Evolutionary conservation across 2,329 filamentous ascomycete genomes (phyloP).

Genomic region (Botrytis squamosa): DNA sequence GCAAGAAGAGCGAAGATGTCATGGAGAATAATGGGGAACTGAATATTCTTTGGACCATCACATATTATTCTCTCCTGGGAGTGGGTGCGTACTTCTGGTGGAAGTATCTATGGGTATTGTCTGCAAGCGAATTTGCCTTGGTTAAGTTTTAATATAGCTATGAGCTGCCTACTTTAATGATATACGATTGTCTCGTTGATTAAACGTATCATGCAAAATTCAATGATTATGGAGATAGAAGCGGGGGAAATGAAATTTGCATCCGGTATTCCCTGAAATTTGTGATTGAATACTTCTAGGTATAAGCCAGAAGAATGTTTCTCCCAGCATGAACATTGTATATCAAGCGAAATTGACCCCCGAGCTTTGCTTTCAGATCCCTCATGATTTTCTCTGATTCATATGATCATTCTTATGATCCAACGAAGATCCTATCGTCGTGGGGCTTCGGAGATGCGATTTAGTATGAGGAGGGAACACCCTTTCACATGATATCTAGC

Average conservation of each 20-base stretch:
- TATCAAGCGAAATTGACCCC: constrained; percentile 14
- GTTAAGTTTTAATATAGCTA: constrained; percentile 29
- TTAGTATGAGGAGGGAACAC: background rate
- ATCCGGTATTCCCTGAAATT: background rate
- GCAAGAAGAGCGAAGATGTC: constrained; percentile 43
- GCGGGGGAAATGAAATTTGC: background rate
- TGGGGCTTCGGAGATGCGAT: background rate
- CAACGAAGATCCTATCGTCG: constrained; percentile 1
- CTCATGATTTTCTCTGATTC: background rate
- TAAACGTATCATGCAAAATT: background rate
- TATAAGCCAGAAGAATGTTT: background rate
- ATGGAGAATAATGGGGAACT: constrained; percentile 35
- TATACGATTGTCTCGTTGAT: background rate
- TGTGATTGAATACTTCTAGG: background rate
- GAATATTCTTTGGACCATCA: constrained; percentile 63
- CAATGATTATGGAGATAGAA: background rate
- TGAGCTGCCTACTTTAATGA: constrained; percentile 5
- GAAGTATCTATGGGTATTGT: constrained; percentile 67
- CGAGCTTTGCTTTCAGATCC: constrained; percentile 1
- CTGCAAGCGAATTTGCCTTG: constrained; percentile 58
- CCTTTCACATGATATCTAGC: background rate
- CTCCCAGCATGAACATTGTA: background rate
- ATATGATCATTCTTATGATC: constrained; percentile 10
- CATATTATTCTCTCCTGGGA: constrained; percentile 77
- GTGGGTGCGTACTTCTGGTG: constrained; percentile 72